Evolutionary conservation across 139 green algal species (phyloP), one percentile per base, ranked within the genome.

Genomic region (Chlorella vulgaris): DNA sequence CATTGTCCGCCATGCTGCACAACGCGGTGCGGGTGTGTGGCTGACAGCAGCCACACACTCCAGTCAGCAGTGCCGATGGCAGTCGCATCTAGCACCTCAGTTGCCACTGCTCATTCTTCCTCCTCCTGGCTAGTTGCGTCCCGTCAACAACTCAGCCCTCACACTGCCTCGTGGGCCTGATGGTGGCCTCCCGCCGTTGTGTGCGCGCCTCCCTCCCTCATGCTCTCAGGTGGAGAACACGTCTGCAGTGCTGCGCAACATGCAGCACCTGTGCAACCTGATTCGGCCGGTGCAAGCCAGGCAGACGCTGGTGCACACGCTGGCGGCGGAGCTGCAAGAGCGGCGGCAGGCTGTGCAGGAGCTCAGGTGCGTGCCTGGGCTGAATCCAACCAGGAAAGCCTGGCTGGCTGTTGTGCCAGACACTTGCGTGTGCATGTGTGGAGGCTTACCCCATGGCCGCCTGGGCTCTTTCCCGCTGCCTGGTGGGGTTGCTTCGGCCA

Each of bases 231-330:
- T 95, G 50, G 83, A 92, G 38, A 81, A 92, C 40, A 71, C 94
- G 29, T 78, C 83, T 0, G 40, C 84, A 2, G 43, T 95, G 10
- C 35, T 94, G 61, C 77, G 86, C 35, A 95, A 95, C 83, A 89
- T 91, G 83, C 86, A 91, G 62, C 81, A 92, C 71, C 81, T 95
- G 35, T 78, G 90, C 24, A 95, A 95, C 83, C 40, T 79, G 26
- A 70, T 95, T 21, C 83, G 91, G 4, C 85, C 86, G 18, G 71
- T 87, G 35, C 91, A 95, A 86, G 91, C 86, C 47, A 61, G 82
- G 35, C 38, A 36, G 28, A 85, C 76, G n/a, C 70, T 87, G 36
- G 28, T 76, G 40, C 53, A 69, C 58, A 62, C 58, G 31, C 81
- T 87, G 61, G n/a, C 38, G 29, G 26, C 35, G 8, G 74, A 80